These are phyloP conservation scores for Monosporascus sp. DNA, from an alignment of 2,329 filamentous ascomycete genomes.

Conservation along the genomic window DNA sequence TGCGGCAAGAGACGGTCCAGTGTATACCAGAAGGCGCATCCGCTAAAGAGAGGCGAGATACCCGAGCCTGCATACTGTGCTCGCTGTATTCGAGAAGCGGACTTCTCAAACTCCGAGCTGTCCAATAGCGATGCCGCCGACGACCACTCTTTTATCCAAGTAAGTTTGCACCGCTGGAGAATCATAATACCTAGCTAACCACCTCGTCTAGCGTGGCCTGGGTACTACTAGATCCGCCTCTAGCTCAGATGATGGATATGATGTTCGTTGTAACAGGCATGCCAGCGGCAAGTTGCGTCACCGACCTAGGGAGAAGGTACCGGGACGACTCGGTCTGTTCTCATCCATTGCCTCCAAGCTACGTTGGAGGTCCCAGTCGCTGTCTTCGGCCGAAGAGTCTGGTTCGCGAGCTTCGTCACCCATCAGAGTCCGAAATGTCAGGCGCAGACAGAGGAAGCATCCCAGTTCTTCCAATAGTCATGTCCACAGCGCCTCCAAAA, in stretches of 20 bases:
- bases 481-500: neutral
- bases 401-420: slow-evolving; percentile 9
- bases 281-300: slow-evolving; percentile 3
- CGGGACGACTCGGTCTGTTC: slow-evolving; percentile 5
- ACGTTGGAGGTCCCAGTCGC: neutral
- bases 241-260: slow-evolving; percentile 5
- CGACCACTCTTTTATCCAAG: neutral
- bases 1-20: slow-evolving; percentile 21
- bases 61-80: slow-evolving; percentile 18
- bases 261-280: slow-evolving; percentile 1
- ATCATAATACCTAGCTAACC: slow-evolving; percentile 2
- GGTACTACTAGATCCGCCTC: neutral
- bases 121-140: slow-evolving; percentile 3
- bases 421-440: neutral
- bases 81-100: slow-evolving; percentile 13
- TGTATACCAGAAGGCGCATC: slow-evolving; percentile 17
- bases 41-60: slow-evolving; percentile 19
- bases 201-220: slow-evolving; percentile 1
- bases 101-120: neutral
- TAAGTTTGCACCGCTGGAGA: neutral
- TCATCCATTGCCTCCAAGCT: slow-evolving; percentile 1
- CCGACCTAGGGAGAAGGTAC: slow-evolving; percentile 4
- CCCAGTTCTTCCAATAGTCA: neutral
- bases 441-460: neutral
- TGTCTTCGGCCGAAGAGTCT: slow-evolving; percentile 11